A percentile compares a stretch with the other conserved stretches of the same genome.
phyloP scores from a whole-genome alignment of 1,139 yeast species.

The Pichia sp. region DNA sequence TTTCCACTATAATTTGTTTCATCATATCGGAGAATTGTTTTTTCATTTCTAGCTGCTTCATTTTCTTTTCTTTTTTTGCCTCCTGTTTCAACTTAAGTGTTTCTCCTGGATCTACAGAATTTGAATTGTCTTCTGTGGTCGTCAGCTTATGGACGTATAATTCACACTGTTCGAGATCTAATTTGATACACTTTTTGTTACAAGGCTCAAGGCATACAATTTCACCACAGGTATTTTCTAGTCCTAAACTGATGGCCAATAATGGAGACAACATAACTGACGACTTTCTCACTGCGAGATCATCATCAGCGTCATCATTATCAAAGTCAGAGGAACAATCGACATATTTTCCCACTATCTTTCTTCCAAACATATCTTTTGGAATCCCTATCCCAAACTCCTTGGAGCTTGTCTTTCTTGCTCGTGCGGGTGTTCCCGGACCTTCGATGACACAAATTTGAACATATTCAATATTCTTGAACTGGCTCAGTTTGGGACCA shows the following conservation, averaged over 20 bases:
- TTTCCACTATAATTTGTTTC: slow-evolving; percentile 7
- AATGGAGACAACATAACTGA: slow-evolving; percentile 23
- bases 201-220: slow-evolving; percentile 48
- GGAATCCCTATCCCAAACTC: slow-evolving; percentile 15
- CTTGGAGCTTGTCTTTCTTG: slow-evolving; percentile 11
- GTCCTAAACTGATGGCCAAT: slow-evolving; percentile 56
- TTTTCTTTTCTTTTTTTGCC: slow-evolving; percentile 22
- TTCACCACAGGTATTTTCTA: slow-evolving; percentile 49
- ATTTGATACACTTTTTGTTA: slow-evolving; percentile 9
- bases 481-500: slow-evolving; percentile 18
- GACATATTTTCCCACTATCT: slow-evolving; percentile 44
- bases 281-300: neutral
- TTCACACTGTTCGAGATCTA: slow-evolving; percentile 11
- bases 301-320: neutral
- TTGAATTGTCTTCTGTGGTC: slow-evolving; percentile 29
- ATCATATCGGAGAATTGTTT: slow-evolving; percentile 15
- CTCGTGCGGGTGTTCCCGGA: slow-evolving; percentile 36
- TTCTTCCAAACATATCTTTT: slow-evolving; percentile 11
- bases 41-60: slow-evolving; percentile 29
- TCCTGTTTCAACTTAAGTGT: slow-evolving; percentile 20
- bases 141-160: slow-evolving; percentile 48
- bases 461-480: slow-evolving; percentile 45
- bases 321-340: slow-evolving; percentile 1
- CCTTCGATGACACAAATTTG: slow-evolving; percentile 57
- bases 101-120: neutral